phyloP scores from a whole-genome alignment of 1,139 yeast species.

The Debaryomyces sp. region DNA sequence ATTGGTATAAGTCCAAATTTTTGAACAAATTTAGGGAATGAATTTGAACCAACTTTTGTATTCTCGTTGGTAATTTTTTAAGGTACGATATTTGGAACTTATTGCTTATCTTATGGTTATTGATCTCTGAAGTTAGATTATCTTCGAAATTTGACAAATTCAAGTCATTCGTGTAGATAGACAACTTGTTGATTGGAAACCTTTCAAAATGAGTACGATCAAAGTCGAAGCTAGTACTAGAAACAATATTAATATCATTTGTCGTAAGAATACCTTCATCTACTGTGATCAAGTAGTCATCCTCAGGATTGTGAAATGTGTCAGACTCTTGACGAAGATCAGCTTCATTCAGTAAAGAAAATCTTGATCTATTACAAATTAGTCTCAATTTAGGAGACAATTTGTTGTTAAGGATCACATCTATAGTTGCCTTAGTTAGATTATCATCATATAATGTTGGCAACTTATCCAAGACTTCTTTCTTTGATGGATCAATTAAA shows the following conservation, averaged over 20 bases:
- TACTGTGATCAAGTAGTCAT: slow-evolving; percentile 39
- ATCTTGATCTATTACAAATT: slow-evolving; percentile 53
- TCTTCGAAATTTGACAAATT: slow-evolving; percentile 38
- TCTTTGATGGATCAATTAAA: slow-evolving; percentile 23
- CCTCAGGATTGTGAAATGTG: slow-evolving; percentile 15
- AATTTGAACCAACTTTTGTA: slow-evolving; percentile 39
- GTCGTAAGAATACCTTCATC: slow-evolving; percentile 43
- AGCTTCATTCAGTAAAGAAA: slow-evolving; percentile 28
- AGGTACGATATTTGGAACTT: slow-evolving; percentile 26
- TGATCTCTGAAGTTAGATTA: slow-evolving; percentile 32
- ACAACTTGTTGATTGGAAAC: slow-evolving; percentile 41
- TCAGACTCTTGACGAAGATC: slow-evolving; percentile 16
- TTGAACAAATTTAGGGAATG: slow-evolving; percentile 39
- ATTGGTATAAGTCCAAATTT: slow-evolving; percentile 38
- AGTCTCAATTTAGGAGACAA: slow-evolving; percentile 52
- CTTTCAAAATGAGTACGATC: slow-evolving; percentile 24
- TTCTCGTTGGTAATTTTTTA: slow-evolving; percentile 36
- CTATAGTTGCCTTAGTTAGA: slow-evolving; percentile 53
- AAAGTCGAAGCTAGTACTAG: slow-evolving; percentile 17
- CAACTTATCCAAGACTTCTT: slow-evolving; percentile 19
- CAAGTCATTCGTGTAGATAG: slow-evolving; percentile 43
- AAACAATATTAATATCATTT: slow-evolving; percentile 20
- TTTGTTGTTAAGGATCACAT: slow-evolving; percentile 51
- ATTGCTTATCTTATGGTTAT: slow-evolving; percentile 26
- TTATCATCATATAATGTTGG: background rate